A percentile compares a stretch with the other conserved stretches of the same genome.
These are phyloP conservation scores for Prillingera fragicola DNA, from an alignment of 1,284 basidiomycete species.

Conservation along the genomic window DNA sequence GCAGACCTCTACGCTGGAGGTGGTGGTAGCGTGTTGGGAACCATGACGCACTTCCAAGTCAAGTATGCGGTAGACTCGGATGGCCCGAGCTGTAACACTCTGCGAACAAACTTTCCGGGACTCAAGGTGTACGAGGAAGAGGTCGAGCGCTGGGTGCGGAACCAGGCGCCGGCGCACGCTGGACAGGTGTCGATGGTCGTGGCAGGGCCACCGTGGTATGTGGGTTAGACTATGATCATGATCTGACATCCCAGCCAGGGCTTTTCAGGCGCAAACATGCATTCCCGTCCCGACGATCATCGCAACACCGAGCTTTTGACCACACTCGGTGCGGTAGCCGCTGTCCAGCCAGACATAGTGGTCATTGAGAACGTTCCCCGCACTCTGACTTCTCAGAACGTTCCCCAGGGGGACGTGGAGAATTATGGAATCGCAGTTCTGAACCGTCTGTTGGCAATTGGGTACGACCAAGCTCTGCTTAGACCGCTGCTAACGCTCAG, in stretches of 20 bases:
- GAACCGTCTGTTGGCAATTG: constrained; percentile 11
- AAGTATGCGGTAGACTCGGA: constrained; percentile 23
- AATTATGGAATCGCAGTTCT: constrained; percentile 20
- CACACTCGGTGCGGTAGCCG: constrained; percentile 17
- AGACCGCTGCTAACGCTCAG: constrained; percentile 6
- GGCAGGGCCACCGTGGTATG: constrained; percentile 33
- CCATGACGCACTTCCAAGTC: constrained; percentile 18
- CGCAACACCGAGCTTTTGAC: constrained; percentile 24
- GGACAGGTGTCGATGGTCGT: constrained; percentile 12
- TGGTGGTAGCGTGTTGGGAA: constrained; percentile 26
- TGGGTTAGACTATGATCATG: not conserved
- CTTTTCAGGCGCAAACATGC: constrained; percentile 24
- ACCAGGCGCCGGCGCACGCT: not conserved
- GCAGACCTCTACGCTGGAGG: constrained; percentile 35
- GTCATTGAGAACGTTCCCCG: constrained; percentile 37
- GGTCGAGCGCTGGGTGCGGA: too few species aligned
- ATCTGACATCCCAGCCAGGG: constrained; percentile 24
- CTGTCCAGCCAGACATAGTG: constrained; percentile 21
- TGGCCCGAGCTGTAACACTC: constrained; percentile 11
- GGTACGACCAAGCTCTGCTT: constrained; percentile 2
- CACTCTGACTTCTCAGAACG: too few species aligned
- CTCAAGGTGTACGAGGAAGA: not conserved
- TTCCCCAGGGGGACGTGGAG: not conserved
- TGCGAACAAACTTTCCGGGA: constrained; percentile 6
- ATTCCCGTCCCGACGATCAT: constrained; percentile 11